A percentile compares a stretch with the other conserved stretches of the same genome.
These are phyloP conservation scores for Amanita inopinata DNA, from an alignment of 768 basidiomycete species.

Conservation along the genomic window DNA sequence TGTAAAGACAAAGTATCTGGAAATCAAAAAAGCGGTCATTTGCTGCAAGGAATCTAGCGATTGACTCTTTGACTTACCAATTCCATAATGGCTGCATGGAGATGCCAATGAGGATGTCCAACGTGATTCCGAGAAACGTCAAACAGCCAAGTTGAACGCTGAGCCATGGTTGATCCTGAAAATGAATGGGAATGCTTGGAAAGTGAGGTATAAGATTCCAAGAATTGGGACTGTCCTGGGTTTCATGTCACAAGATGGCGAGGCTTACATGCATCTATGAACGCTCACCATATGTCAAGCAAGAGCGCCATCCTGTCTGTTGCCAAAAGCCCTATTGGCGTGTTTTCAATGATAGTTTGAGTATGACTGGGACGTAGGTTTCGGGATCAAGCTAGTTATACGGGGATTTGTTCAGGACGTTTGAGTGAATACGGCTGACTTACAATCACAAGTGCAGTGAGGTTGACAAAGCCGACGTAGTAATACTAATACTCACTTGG, in stretches of 20 bases:
- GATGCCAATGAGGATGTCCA: constrained; percentile 45
- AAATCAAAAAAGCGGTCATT: constrained; percentile 25
- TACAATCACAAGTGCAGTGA: constrained; percentile 35
- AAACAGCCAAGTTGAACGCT: constrained; percentile 42
- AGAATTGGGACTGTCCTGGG: constrained; percentile 53
- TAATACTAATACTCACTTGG: constrained; percentile 32
- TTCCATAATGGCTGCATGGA: constrained; percentile 46
- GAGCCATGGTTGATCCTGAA: constrained; percentile 36
- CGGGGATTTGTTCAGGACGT: background rate
- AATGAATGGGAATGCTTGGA: constrained; percentile 51
- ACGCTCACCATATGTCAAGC: constrained; percentile 55
- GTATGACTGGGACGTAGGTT: constrained; percentile 55
- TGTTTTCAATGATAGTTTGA: constrained; percentile 59
- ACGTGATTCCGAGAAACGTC: constrained; percentile 50
- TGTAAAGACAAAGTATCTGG: constrained; percentile 58
- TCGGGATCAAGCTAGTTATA: constrained; percentile 54
- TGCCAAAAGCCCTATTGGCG: constrained; percentile 41
- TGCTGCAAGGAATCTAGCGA: background rate
- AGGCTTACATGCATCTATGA: constrained; percentile 27
- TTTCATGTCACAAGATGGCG: constrained; percentile 23
- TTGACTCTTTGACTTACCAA: constrained; percentile 24
- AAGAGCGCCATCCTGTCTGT: constrained; percentile 71
- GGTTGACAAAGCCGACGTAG: background rate
- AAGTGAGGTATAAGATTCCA: constrained; percentile 53
- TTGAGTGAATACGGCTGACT: constrained; percentile 13